Base-by-base conservation (phyloP, 768 basidiomycete species). In the Tephrocybe sp. region DNA sequence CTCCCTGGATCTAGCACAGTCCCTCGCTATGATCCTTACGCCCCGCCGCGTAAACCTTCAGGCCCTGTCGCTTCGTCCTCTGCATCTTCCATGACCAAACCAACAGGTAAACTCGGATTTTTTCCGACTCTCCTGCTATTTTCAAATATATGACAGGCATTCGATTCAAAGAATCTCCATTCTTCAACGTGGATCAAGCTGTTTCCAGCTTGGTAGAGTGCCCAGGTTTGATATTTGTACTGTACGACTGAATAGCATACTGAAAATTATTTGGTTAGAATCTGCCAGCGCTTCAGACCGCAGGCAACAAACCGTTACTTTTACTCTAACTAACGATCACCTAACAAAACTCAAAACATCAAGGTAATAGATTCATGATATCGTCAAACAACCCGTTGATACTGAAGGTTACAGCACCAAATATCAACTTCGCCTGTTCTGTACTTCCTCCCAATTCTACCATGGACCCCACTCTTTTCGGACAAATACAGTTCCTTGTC, bases 381-480 rank as follows among this genome's bases (percentile, higher is more conserved):
- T 27, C 25, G 11, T 11, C 19, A 7, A n/a, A 34, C 16, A 11
- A 16, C 23, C 50, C 43, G 27, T 38, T 56, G 22, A 59, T 37
- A 31, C 49, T 27, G 31, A n/a, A n/a, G n/a, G 27, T 38, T 46
- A 30, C 42, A 91, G 87, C 22, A 65, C 81, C 13, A 84, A 80
- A 56, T 86, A 84, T 64, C 91, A 94, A 65, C 75, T 95, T 33
- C 83, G 91, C 29, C 69, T 95, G 7, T 94, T 88, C 67, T 94
- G 92, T 73, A 94, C 93, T 0, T 91, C 89, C 3, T 92, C 85
- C 25, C 73, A 80, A 23, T 91, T 84, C 63, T 85, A 85, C 64
- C 74, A 75, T 13, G 71, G 71, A 37, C 64, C 72, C 18, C 70
- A 70, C 36, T 77, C 75, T 11, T 86, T 87, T 57, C 72, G 86